Base-by-base conservation (phyloP, 768 basidiomycete species). In the Calocybe indica region DNA sequence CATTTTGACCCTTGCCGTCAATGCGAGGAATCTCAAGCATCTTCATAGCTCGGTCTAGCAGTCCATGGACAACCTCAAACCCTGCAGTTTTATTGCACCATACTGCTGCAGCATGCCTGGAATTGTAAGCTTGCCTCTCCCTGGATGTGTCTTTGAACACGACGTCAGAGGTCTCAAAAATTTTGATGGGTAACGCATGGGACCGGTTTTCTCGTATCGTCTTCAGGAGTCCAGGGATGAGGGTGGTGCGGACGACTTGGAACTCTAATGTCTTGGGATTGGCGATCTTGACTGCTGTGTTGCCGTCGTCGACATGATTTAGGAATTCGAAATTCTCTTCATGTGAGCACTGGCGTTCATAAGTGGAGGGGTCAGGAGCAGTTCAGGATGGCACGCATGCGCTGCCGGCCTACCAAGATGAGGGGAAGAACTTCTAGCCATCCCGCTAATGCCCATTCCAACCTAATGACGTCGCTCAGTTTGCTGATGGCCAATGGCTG, bases 241-340 rank as follows among this genome's bases (percentile, higher is more conserved):
- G 83, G 28, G 94, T 92, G 1, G 96, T 97, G 52, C 96, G 88
- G 38, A 98, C 92, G 49, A 98, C 88, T 69, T 99, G 96, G 70
- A 96, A 98, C 65, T 98, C 96, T 54, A 92, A 78, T 15, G 96
- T 92, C 70, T 96, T 97, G 0, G 96, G 96, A 68, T 99, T 99
- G 49, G 88, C 92, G 51, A 98, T 91, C 57, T 87, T 88, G 52
- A 98, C 83, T 1, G 88, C 95, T 14, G 79, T 77, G 33, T 78
- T 78, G 36, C 83, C 83, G 54, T 90, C 86, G 65, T 98, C 95
- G 30, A 71, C 60, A 50, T 84, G 86, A 70, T 96, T 96, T 52
- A 99, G 75, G 74, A 83, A 93, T 43, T 82, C 86, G 61, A 97
- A 99, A 71, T 97, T 98, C 70, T 99, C 96, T 66, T 97, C 95